Conservation (phyloP, 2,329 filamentous ascomycete species). For the Aspergillus hortae region DNA sequence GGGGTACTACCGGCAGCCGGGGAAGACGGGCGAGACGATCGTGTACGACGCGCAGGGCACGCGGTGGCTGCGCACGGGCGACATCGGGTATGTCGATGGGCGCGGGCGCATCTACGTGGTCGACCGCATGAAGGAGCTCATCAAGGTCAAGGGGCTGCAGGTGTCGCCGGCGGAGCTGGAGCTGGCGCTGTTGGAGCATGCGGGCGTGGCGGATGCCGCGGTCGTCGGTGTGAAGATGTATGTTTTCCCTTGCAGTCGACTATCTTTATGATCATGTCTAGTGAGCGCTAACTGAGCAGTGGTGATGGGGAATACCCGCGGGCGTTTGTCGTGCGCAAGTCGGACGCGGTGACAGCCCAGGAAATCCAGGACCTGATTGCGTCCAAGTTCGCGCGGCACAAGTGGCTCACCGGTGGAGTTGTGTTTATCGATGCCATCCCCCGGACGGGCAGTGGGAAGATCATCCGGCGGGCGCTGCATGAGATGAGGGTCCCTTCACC, state of each 20-base stretch:
- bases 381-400: conserved; percentile 5
- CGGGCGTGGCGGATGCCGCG: conserved; percentile 5
- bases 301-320: conserved; percentile 7
- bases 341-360: background rate
- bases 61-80: conserved; percentile 7
- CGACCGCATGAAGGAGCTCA: conserved; percentile 9
- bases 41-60: background rate
- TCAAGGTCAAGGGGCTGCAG: conserved; percentile 11
- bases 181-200: conserved; percentile 6
- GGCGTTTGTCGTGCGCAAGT: conserved; percentile 9
- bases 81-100: conserved; percentile 9
- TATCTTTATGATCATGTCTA: background rate
- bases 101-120: conserved; percentile 6
- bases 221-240: conserved; percentile 5
- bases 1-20: conserved; percentile 3
- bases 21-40: conserved; percentile 4
- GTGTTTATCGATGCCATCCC: conserved; percentile 7
- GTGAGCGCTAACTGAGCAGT: background rate
- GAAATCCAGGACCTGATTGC: conserved; percentile 5
- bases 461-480: conserved; percentile 2
- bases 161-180: conserved; percentile 7
- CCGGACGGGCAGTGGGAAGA: conserved; percentile 9
- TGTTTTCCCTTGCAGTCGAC: background rate
- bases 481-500: background rate
- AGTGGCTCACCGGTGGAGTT: conserved; percentile 9